phyloP scores from a whole-genome alignment of 441 rosid genomes.

The Adansonia grandidieri region DNA sequence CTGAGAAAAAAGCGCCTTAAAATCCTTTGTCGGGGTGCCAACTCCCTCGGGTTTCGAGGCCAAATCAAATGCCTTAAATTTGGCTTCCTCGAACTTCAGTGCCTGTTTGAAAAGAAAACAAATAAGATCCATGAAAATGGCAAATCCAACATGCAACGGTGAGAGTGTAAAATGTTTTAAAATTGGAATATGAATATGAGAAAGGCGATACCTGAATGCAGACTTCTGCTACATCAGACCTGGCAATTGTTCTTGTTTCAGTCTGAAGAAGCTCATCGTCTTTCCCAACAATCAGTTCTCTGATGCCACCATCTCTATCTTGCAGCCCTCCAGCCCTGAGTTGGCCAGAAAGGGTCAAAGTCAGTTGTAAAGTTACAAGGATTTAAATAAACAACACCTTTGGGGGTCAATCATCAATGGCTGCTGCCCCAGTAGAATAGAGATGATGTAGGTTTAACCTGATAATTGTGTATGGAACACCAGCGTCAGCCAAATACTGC shows the following conservation, averaged over 20 bases:
- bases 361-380: slow-evolving; percentile 24
- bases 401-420: background rate
- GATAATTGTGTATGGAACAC: slow-evolving; percentile 90
- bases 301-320: slow-evolving; percentile 81
- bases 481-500: slow-evolving; percentile 93
- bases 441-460: slow-evolving; percentile 46
- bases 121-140: slow-evolving; percentile 13
- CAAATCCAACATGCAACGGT: background rate
- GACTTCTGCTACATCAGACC: slow-evolving; percentile 95
- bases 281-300: slow-evolving; percentile 83
- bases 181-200: background rate
- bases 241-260: slow-evolving; percentile 68
- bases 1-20: slow-evolving; percentile 79
- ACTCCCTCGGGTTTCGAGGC: slow-evolving; percentile 88
- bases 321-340: slow-evolving; percentile 95
- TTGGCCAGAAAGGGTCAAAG: slow-evolving; percentile 30
- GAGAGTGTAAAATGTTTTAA: background rate
- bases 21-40: slow-evolving; percentile 79
- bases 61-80: slow-evolving; percentile 86
- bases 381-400: slow-evolving; percentile 12
- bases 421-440: background rate
- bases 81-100: slow-evolving; percentile 71
- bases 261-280: slow-evolving; percentile 94
- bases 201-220: slow-evolving; percentile 71
- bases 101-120: slow-evolving; percentile 52